phyloP scores from a whole-genome alignment of 352 stramenopile genomes.

The Globisporangium echinulatum region DNA sequence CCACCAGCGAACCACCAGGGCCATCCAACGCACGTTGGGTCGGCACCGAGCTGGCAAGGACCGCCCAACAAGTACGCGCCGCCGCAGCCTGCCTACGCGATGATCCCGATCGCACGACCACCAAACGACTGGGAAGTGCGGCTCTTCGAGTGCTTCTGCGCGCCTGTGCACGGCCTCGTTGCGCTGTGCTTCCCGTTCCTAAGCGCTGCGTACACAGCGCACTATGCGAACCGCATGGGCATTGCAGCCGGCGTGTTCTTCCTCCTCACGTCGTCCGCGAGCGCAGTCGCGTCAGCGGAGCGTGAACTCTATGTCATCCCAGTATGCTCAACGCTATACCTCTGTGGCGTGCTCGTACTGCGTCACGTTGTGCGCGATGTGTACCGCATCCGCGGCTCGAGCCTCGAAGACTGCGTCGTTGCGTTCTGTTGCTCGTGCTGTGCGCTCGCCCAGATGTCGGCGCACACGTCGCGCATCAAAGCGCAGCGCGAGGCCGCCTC shows the following conservation, averaged over 20 bases:
- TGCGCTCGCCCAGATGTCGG: slow-evolving; percentile 18
- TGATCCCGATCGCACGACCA: not conserved
- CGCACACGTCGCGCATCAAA: slow-evolving; percentile 7
- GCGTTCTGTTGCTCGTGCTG: slow-evolving; percentile 15
- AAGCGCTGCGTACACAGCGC: slow-evolving; percentile 1
- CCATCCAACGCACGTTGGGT: not conserved
- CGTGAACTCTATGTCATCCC: not conserved
- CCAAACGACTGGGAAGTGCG: not conserved
- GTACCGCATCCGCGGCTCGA: slow-evolving; percentile 10
- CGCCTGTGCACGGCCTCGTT: not conserved
- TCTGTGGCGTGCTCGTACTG: not conserved
- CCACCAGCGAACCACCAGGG: not conserved
- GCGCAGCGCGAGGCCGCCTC: too few relatives aligned
- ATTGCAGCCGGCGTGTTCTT: not conserved
- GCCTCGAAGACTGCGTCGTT: slow-evolving; percentile 9
- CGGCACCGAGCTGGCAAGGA: not conserved
- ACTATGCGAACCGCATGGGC: not conserved
- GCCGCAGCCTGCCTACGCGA: not conserved
- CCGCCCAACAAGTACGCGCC: not conserved
- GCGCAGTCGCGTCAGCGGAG: not conserved
- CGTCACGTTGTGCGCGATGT: slow-evolving; percentile 1
- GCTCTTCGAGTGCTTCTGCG: slow-evolving; percentile 1
- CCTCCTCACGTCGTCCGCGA: not conserved
- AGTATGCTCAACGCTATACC: not conserved
- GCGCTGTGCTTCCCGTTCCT: not conserved